Conservation (phyloP, 2,329 filamentous ascomycete species). For the Oidium heveae region DNA sequence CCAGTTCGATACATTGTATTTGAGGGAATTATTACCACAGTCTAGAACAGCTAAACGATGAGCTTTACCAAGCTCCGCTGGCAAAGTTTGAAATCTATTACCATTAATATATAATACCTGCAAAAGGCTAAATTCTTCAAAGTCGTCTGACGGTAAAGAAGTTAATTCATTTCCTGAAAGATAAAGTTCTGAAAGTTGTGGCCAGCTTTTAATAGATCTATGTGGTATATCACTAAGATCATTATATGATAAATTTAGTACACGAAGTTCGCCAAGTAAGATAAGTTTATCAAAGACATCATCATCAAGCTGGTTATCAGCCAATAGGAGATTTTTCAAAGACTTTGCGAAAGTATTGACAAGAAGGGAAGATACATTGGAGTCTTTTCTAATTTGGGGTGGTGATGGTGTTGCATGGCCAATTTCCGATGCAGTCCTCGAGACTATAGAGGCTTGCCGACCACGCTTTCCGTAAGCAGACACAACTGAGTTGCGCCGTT, state of each 20-base stretch:
- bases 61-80: conserved; percentile 83
- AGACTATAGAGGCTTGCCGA: conserved; percentile 67
- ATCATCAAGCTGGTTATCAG: conserved; percentile 83
- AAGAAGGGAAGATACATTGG: conserved; percentile 54
- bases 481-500: conserved; percentile 62
- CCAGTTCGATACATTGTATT: conserved; percentile 98
- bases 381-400: conserved; percentile 54
- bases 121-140: conserved; percentile 69
- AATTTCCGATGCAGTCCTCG: conserved; percentile 32
- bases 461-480: conserved; percentile 56
- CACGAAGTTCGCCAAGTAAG: conserved; percentile 55
- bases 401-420: conserved; percentile 21
- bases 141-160: conserved; percentile 72
- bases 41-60: conserved; percentile 80
- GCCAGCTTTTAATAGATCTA: conserved; percentile 70
- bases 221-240: conserved; percentile 80
- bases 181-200: conserved; percentile 73
- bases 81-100: conserved; percentile 92
- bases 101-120: conserved; percentile 87
- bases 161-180: conserved; percentile 87
- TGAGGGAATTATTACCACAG: conserved; percentile 81
- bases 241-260: conserved; percentile 89
- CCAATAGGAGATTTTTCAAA: conserved; percentile 60
- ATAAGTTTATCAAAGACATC: conserved; percentile 86
- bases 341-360: conserved; percentile 74